Base-by-base conservation (phyloP, 768 basidiomycete genomes). In the Chlorophyllum brunneum region DNA sequence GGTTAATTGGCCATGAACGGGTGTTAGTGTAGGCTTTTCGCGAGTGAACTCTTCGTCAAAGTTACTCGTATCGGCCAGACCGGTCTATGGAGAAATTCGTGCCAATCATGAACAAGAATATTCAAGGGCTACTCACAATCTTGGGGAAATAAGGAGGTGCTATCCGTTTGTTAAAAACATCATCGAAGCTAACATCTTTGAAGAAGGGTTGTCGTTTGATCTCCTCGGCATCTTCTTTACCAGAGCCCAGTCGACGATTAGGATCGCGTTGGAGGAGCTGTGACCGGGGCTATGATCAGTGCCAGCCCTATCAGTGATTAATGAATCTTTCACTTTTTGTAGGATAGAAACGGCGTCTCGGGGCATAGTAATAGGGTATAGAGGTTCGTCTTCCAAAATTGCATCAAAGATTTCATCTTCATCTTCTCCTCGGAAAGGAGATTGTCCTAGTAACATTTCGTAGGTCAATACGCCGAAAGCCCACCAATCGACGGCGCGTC, bases 321-420 rank as follows among this genome's bases (percentile, higher is more conserved):
- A 9, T 5, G 18, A 27, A 9, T 20, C 10, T 59, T 67, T 49
- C 58, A 93, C 95, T 80, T 94, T 94, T 65, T 97, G 94, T 51
- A 99, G 64, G 57, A 98, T 89, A 16, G 92, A 92, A 39, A 98
- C 95, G 5, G 94, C 94, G 61, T 98, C 95, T 48, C 92, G 79
- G 6, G 95, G 97, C 97, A 99, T 99, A 5, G 97, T 98, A 59
- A 99, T 98, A 2, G 97, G 97, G 70, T 98, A 99, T 55, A 99
- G 66, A 23, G 95, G 95, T 66, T 98, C 97, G 63, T 99, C 97
- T 68, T 98, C 97, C 27, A 99, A 71, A 60, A 99, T 98, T 34
- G 97, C 97, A 67, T 99, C 97, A 66, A 98, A 99, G 54, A 99
- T 98, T 76, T 99, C 97, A 64, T 99, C 97, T 67, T 98, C 97